Conservation (phyloP, 2,329 filamentous ascomycete genomes). For the Ascochyta clinopodiicola region DNA sequence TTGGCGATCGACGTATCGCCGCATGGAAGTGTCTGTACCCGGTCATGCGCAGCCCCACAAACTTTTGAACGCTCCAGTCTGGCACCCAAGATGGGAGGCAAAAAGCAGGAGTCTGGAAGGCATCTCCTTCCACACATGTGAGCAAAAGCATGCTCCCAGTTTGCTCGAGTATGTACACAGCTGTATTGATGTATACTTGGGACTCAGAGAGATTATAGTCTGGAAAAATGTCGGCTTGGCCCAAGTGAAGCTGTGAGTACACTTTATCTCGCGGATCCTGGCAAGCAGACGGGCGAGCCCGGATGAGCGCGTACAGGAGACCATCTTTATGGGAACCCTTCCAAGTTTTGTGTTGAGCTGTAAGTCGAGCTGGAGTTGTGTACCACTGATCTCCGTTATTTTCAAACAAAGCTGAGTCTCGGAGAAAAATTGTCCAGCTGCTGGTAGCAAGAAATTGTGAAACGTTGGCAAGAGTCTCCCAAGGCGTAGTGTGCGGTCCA, state of each 20-base stretch:
- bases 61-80: constrained; percentile 21
- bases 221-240: constrained; percentile 14
- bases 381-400: not conserved
- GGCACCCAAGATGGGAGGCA: constrained; percentile 29
- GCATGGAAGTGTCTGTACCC: constrained; percentile 22
- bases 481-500: constrained; percentile 13
- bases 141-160: constrained; percentile 20
- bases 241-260: constrained; percentile 24
- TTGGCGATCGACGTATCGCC: not conserved
- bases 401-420: not conserved
- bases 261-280: constrained; percentile 28
- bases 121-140: constrained; percentile 24
- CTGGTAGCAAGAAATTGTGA: constrained; percentile 18
- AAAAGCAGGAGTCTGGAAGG: constrained; percentile 15
- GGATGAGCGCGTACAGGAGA: constrained; percentile 24
- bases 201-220: constrained; percentile 11
- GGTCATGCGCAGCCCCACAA: constrained; percentile 18
- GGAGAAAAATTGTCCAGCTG: constrained; percentile 16
- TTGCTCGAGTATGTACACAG: constrained; percentile 22
- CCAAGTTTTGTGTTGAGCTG: constrained; percentile 12
- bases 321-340: constrained; percentile 7
- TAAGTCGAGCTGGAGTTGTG: constrained; percentile 15
- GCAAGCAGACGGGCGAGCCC: constrained; percentile 17
- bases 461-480: constrained; percentile 8
- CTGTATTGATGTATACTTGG: constrained; percentile 22